Conservation (phyloP, 345 rosid genomes). For the Microcos paniculata region DNA sequence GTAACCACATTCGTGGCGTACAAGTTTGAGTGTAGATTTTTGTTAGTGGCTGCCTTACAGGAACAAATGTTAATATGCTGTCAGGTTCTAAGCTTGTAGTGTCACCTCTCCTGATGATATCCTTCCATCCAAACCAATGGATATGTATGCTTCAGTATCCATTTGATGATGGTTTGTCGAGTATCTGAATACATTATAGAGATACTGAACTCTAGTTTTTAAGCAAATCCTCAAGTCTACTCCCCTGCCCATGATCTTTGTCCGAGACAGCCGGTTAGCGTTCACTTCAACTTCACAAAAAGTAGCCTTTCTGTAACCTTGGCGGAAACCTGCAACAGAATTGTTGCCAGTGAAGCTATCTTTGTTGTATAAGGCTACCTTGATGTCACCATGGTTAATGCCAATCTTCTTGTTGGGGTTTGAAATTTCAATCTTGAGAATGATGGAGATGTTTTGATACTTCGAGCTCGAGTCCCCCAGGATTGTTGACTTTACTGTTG, state of each 20-base stretch:
- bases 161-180: constrained; percentile 9
- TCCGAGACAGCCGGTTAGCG: not conserved
- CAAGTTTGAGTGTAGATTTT: not conserved
- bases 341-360: not conserved
- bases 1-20: not conserved
- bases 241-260: not conserved
- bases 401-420: constrained; percentile 16
- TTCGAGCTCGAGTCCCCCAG: not conserved
- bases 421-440: not conserved
- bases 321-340: constrained; percentile 11
- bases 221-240: constrained; percentile 9
- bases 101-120: too few species aligned
- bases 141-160: not conserved
- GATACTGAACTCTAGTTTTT: not conserved
- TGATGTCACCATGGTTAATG: not conserved
- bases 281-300: constrained; percentile 1
- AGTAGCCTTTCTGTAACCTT: not conserved
- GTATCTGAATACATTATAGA: constrained; percentile 1
- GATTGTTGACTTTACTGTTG: not conserved
- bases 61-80: not conserved
- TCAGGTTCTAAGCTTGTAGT: not conserved
- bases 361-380: not conserved
- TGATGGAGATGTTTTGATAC: not conserved
- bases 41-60: not conserved
- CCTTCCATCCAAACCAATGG: constrained; percentile 10